phyloP scores from a whole-genome alignment of 345 rosid genomes.

The Carallia pectinifolia region DNA sequence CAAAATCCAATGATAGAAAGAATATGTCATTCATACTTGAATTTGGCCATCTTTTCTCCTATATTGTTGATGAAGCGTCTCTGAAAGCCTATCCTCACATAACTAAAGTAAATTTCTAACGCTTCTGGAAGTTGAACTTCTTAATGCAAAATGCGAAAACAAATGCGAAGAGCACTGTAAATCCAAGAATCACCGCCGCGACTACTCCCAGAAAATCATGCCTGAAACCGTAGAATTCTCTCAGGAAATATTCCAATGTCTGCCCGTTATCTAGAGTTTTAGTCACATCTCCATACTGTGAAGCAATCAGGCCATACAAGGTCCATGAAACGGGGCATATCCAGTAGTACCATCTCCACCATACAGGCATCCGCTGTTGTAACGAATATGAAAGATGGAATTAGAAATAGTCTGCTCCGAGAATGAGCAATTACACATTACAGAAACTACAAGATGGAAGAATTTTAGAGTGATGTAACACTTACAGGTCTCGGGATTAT shows the following conservation, averaged over 20 bases:
- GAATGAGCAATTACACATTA: not conserved
- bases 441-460: not conserved
- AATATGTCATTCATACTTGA: too few relatives aligned
- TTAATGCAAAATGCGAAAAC: constrained; percentile 30
- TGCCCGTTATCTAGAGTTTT: constrained; percentile 8
- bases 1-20: too few relatives aligned
- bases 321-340: constrained; percentile 44
- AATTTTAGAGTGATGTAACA: not conserved
- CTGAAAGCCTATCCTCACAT: too few relatives aligned
- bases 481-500: constrained; percentile 57
- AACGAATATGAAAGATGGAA: not conserved
- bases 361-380: constrained; percentile 43
- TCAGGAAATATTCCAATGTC: constrained; percentile 29
- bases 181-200: constrained; percentile 24
- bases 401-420: not conserved
- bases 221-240: constrained; percentile 27
- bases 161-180: constrained; percentile 28
- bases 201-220: constrained; percentile 39
- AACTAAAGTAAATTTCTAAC: constrained; percentile 11
- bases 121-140: constrained; percentile 40
- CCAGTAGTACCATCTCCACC: constrained; percentile 62
- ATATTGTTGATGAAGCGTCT: too few relatives aligned
- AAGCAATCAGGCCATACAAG: constrained; percentile 37
- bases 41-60: too few relatives aligned
- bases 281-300: constrained; percentile 41